These are phyloP conservation scores for Coccomyxa sp. DNA, from an alignment of 139 green algal genomes.

Conservation along the genomic window DNA sequence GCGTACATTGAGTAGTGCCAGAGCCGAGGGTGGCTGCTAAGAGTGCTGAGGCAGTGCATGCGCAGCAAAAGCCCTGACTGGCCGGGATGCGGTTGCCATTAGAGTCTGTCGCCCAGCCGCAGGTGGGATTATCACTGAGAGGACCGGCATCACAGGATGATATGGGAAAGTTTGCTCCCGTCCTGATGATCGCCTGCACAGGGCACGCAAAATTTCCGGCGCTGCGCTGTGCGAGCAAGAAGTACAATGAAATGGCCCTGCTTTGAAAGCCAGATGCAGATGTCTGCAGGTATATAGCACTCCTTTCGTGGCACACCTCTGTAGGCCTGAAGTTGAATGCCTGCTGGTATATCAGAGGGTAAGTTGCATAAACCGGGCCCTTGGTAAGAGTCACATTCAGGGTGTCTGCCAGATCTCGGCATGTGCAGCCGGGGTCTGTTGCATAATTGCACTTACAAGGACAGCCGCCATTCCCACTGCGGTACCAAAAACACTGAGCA, in stretches of 20 bases:
- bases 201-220: not conserved
- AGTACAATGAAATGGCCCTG: not conserved
- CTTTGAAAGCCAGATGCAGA: not conserved
- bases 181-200: constrained; percentile 15
- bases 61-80: constrained; percentile 80
- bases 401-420: constrained; percentile 56
- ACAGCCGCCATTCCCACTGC: constrained; percentile 51
- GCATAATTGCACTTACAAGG: constrained; percentile 76
- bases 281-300: not conserved
- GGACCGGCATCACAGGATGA: constrained; percentile 38
- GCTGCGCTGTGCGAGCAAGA: no score
- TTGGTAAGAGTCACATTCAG: constrained; percentile 60
- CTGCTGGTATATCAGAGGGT: constrained; percentile 60
- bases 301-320: constrained; percentile 24
- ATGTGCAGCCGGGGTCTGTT: constrained; percentile 53
- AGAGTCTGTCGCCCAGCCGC: constrained; percentile 55
- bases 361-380: constrained; percentile 53
- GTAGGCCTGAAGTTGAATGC: constrained; percentile 44
- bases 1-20: not conserved
- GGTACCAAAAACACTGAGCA: not conserved
- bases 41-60: constrained; percentile 43
- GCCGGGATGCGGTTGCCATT: constrained; percentile 30
- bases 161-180: constrained; percentile 10
- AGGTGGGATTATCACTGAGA: constrained; percentile 49
- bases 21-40: constrained; percentile 41